Percentiles rank a stretch among this genome's conserved stretches.
Evolutionary conservation across 2,329 filamentous ascomycete species (phyloP).

Genomic region (Beauveria varroae): DNA sequence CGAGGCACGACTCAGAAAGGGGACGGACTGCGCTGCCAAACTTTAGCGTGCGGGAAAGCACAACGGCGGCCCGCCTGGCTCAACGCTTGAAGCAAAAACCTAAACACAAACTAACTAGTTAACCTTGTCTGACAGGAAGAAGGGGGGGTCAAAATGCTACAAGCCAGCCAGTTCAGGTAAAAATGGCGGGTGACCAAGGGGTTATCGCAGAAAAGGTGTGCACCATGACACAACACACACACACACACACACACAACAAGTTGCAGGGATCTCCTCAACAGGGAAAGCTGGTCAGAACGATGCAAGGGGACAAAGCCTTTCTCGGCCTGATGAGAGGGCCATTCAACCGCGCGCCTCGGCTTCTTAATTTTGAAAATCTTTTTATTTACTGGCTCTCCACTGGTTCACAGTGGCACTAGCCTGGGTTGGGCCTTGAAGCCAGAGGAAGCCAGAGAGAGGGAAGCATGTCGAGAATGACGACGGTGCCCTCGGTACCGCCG

Average conservation of each 20-base stretch:
- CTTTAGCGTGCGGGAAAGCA: conserved; percentile 5
- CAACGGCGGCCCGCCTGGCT: conserved; percentile 7
- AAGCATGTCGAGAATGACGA: neutral
- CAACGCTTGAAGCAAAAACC: neutral
- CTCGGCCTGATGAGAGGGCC: neutral
- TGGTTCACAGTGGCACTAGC: too few species aligned
- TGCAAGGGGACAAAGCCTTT: neutral
- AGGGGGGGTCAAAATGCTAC: neutral
- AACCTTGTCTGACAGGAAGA: neutral
- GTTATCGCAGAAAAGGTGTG: neutral
- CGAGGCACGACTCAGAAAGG: neutral
- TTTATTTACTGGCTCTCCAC: neutral
- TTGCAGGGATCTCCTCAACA: neutral
- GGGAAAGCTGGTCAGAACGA: neutral
- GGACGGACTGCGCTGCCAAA: neutral
- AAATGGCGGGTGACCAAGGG: too few species aligned
- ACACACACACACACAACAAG: too few species aligned
- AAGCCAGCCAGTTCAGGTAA: neutral
- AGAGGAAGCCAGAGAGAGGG: too few species aligned
- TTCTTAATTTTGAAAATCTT: neutral
- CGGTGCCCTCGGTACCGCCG: too few species aligned
- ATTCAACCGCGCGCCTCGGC: conserved; percentile 10
- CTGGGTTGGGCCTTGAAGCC: too few species aligned
- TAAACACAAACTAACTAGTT: neutral
- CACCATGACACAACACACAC: neutral